Base-by-base conservation (phyloP, 768 basidiomycete genomes). In the Boletus fagicola region DNA sequence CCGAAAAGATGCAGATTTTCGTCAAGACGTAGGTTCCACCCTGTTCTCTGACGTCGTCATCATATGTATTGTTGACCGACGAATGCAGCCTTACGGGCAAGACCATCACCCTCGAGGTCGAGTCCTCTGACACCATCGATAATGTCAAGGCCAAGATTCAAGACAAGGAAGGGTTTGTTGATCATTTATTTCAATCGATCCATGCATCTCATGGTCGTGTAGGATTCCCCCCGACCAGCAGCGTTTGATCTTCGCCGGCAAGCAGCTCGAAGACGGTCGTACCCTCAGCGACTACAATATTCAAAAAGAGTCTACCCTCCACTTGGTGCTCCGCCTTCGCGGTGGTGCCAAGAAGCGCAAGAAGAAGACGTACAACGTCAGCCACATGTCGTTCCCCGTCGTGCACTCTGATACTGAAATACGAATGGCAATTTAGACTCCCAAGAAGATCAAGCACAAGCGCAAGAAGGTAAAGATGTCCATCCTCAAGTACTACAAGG, bases 401-500 rank as follows among this genome's bases (percentile, higher is more conserved):
- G 16, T 36, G n/a, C 30, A 22, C 50, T 22, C 53, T 18, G 33
- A 58, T 31, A 39, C 60, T 50, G 45, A 63, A 38, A 15, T 56
- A 16, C 42, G 44, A 28, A 40, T 44, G 44, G 31, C 30, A 15
- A 46, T 58, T 30, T 66, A 91, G 89, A 96, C 94, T 70, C 94
- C 94, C 77, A 97, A 96, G 85, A 98, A 98, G 85, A 87, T 97
- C 85, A 98, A 97, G 88, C 95, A 96, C 83, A 97, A 97, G 86
- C 88, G 90, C 77, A 98, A 98, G 85, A 97, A 98, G 84, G 93
- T 96, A 83, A 98, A 98, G 89, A 98, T 99, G 94, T 80, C 94
- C 71, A 97, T 98, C 80, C 83, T 99, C 76, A 98, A 98, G 80
- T 99, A 97, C 85, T 99, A 98, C 83, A 96, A 97, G 81, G 95